phyloP scores from a whole-genome alignment of 2,329 filamentous ascomycete species.

The Fusarium drepaniforme region DNA sequence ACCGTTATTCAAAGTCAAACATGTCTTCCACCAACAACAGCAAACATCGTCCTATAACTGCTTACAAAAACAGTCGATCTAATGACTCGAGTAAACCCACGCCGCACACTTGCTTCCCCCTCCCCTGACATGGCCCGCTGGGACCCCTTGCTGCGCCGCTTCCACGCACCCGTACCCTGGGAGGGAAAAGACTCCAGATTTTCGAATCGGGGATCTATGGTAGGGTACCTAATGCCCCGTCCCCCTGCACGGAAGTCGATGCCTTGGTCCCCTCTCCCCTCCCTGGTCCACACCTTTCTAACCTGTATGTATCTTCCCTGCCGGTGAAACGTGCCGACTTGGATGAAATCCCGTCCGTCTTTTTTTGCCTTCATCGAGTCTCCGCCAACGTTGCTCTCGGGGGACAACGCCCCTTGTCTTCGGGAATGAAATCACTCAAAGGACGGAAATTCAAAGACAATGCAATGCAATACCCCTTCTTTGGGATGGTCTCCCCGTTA shows the following conservation, averaged over 20 bases:
- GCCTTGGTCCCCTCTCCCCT: neutral
- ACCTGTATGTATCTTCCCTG: neutral
- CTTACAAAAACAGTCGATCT: neutral
- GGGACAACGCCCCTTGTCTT: neutral
- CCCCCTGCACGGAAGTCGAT: neutral
- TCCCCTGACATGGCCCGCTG: neutral
- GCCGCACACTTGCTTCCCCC: neutral
- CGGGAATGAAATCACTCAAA: neutral
- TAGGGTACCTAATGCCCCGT: neutral
- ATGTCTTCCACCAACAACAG: neutral
- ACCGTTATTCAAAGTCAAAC: neutral
- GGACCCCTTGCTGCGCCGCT: conserved; percentile 9
- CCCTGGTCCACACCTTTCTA: neutral
- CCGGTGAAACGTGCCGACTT: neutral
- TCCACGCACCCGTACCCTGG: neutral
- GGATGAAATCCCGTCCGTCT: neutral
- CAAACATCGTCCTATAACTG: neutral
- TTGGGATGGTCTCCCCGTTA: neutral
- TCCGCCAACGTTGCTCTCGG: conserved; percentile 3
- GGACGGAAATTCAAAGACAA: neutral
- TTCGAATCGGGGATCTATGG: conserved; percentile 32
- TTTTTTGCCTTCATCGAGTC: neutral
- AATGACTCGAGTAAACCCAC: neutral
- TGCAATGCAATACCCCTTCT: neutral
- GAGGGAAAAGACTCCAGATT: conserved; percentile 15